Conservation (phyloP, 148 eudicot species). For the Polygonum aviculare region DNA sequence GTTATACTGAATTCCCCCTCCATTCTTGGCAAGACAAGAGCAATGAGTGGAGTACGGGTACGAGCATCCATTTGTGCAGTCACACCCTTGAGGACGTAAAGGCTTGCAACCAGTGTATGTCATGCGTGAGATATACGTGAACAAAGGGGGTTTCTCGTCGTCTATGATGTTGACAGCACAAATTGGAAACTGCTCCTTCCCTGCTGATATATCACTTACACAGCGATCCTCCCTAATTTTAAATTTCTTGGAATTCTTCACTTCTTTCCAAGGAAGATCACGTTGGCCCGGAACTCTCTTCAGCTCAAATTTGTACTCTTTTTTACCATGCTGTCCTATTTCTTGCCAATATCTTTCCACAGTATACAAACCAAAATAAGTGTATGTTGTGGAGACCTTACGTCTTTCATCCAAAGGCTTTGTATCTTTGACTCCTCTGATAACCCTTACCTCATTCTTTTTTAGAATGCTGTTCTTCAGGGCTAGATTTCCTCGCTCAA, state of each 20-base stretch:
- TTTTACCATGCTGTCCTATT: conserved; percentile 41
- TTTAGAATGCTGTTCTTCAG: conserved; percentile 47
- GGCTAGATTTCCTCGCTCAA: conserved; percentile 79
- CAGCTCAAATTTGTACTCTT: conserved; percentile 62
- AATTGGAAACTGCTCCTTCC: conserved; percentile 44
- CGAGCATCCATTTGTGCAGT: conserved; percentile 52
- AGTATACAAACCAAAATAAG: conserved; percentile 70
- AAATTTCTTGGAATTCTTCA: conserved; percentile 42
- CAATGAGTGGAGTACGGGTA: conserved; percentile 52
- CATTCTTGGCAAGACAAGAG: conserved; percentile 54
- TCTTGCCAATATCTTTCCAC: conserved; percentile 51
- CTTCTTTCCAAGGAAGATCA: conserved; percentile 66
- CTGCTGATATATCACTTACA: conserved; percentile 47
- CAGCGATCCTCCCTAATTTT: conserved; percentile 43
- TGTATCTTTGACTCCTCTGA: conserved; percentile 62
- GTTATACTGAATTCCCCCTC: conserved; percentile 80
- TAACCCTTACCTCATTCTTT: conserved; percentile 55
- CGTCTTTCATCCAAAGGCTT: conserved; percentile 31
- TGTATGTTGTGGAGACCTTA: conserved; percentile 43
- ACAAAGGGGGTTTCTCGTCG: conserved; percentile 52
- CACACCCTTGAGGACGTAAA: conserved; percentile 50
- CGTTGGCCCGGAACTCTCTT: conserved; percentile 62
- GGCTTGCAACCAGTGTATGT: conserved; percentile 56
- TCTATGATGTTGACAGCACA: conserved; percentile 63
- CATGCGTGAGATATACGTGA: conserved; percentile 51